phyloP scores from a whole-genome alignment of 1,284 basidiomycete genomes.

The Sutorius eximius region DNA sequence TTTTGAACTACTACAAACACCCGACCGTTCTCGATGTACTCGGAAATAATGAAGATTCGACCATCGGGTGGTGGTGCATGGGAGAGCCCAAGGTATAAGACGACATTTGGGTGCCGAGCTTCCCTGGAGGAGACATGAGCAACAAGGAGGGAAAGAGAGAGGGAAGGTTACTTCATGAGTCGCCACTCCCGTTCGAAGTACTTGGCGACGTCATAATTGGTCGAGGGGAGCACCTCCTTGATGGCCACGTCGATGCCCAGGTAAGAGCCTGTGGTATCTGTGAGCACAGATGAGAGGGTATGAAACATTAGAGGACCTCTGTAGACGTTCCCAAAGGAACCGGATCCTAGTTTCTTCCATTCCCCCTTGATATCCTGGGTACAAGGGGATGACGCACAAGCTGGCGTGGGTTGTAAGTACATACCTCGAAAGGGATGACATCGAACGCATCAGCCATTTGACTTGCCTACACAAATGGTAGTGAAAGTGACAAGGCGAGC shows the following conservation, averaged over 20 bases:
- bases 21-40: constrained; percentile 79
- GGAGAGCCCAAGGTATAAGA: constrained; percentile 91
- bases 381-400: constrained; percentile 4
- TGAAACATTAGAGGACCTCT: constrained; percentile 54
- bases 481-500: not conserved
- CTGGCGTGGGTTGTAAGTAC: constrained; percentile 21
- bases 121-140: constrained; percentile 46
- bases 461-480: not conserved
- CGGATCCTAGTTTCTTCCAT: constrained; percentile 87
- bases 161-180: constrained; percentile 72
- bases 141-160: not conserved
- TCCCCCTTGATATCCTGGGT: constrained; percentile 81
- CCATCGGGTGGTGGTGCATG: constrained; percentile 81
- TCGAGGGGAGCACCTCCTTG: constrained; percentile 91
- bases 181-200: constrained; percentile 98
- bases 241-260: constrained; percentile 95
- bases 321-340: constrained; percentile 92
- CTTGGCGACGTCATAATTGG: constrained; percentile 90
- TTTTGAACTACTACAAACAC: not conserved
- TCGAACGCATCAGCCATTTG: constrained; percentile 68
- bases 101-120: constrained; percentile 89
- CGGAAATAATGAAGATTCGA: constrained; percentile 87
- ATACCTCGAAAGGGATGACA: constrained; percentile 76
- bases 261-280: constrained; percentile 64
- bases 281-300: constrained; percentile 1